phyloP scores from a whole-genome alignment of 768 basidiomycete species.

The Rhodotorula toruloides region DNA sequence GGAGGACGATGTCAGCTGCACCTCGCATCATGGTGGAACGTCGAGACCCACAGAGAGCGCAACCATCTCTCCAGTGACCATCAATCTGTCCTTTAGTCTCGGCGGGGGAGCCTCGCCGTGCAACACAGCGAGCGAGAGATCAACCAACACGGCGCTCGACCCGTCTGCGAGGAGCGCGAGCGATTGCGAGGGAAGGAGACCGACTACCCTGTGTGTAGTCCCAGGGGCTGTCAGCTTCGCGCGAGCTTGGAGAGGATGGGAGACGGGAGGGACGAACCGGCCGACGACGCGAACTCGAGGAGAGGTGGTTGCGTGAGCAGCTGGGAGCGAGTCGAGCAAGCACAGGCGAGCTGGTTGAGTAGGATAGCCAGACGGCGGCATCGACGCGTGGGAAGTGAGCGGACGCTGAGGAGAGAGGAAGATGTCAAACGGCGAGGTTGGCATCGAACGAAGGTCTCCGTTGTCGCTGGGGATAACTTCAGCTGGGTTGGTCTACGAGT shows the following conservation, averaged over 20 bases:
- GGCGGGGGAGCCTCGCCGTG: background rate
- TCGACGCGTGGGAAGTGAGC: background rate
- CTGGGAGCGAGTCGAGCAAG: background rate
- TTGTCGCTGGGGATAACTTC: too few relatives aligned
- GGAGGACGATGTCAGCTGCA: background rate
- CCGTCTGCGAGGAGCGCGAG: slow-evolving; percentile 2
- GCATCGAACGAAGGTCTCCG: too few relatives aligned
- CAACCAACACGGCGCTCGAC: background rate
- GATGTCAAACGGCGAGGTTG: background rate
- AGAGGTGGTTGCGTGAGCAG: background rate
- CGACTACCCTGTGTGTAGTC: background rate
- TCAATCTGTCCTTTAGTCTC: background rate
- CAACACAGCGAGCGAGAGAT: background rate
- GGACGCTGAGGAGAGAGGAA: background rate
- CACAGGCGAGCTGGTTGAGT: background rate
- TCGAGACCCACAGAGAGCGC: too few relatives aligned
- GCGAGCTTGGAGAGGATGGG: background rate
- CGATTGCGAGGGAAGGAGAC: background rate
- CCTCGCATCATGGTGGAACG: too few relatives aligned
- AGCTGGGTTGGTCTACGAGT: too few relatives aligned
- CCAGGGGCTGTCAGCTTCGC: background rate
- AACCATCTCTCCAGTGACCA: background rate
- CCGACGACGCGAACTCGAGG: slow-evolving; percentile 4
- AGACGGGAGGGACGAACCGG: slow-evolving; percentile 3
- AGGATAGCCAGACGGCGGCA: background rate